Base-by-base conservation (phyloP, 2,329 filamentous ascomycete species). In the Aspergillus clavatus region DNA sequence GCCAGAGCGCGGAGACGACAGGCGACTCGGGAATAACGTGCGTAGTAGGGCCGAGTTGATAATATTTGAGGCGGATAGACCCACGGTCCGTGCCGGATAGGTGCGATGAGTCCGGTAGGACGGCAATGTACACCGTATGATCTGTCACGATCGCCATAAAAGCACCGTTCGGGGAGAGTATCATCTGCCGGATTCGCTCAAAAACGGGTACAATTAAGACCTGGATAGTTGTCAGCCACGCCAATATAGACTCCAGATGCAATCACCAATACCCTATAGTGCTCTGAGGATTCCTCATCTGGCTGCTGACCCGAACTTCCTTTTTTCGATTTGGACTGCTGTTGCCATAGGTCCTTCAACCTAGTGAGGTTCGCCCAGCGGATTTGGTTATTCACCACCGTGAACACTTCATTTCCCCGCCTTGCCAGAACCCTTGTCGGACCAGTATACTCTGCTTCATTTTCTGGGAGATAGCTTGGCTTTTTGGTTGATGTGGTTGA, bases 1-100 rank as follows among this genome's bases (percentile, higher is more conserved):
- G 93, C 91, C 93, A 98, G 46, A 96, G 59, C 3, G 84, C 86
- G 1, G 89, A 88, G 18, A 84, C 83, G 45, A 98, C 77, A 1
- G 87, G 81, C 6, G 89, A 81, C 54, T 89, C 84, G 38, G 91
- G 88, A 40, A 90, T 84, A 39, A 96, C 89, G 67, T 97, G 91
- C 3, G 86, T 89, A 2, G 89, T 94, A 23, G 90, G 89, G 1
- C 91, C 91, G n/a, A 97, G 76, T 16, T 91, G 91, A 70, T 88
- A 94, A 42, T 88, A 88, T 66, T 88, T 94, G 23, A 90, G 77
- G 60, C 87, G 87, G 58, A 95, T 76, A 4, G 84, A 81, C 7
- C 79, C 76, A 38, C 70, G 74, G 59, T 91, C 87, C 37, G 78
- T 75, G 47, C 81, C 79, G 12, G 81, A 82, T 24, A 96, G 80